A percentile compares a stretch with the other conserved stretches of the same genome.
Evolutionary conservation across 495 filamentous ascomycete species (phyloP).

Genomic region (Pseudevernia furfuracea): DNA sequence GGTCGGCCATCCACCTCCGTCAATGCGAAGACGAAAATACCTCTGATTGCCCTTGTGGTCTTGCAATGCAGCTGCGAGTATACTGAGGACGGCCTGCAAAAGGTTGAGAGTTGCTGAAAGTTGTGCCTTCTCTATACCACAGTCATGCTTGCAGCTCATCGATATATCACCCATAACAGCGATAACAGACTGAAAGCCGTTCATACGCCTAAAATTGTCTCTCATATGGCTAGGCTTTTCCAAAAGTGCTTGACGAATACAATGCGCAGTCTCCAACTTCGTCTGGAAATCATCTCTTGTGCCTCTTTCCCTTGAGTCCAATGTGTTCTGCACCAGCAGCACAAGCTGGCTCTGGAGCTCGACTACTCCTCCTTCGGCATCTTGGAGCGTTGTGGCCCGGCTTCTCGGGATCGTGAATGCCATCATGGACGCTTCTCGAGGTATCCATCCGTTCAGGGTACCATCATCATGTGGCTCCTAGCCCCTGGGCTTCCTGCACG

Average conservation of each 20-base stretch:
- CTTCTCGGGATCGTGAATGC: background rate
- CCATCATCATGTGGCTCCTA: slow-evolving; percentile 7
- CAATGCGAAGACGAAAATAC: slow-evolving; percentile 69
- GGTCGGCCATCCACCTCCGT: slow-evolving; percentile 69
- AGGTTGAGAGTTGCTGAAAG: slow-evolving; percentile 58
- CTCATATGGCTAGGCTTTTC: slow-evolving; percentile 45
- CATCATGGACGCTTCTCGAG: background rate
- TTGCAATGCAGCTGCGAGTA: slow-evolving; percentile 67
- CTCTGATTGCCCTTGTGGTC: slow-evolving; percentile 78
- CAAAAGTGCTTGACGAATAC: slow-evolving; percentile 50
- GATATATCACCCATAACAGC: slow-evolving; percentile 43
- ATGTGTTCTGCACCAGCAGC: slow-evolving; percentile 4
- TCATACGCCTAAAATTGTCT: slow-evolving; percentile 76
- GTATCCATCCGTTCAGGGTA: slow-evolving; percentile 4
- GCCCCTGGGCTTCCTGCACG: background rate
- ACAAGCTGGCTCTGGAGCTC: slow-evolving; percentile 22
- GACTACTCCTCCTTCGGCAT: slow-evolving; percentile 11
- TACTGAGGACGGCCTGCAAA: slow-evolving; percentile 59
- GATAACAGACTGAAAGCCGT: slow-evolving; percentile 71
- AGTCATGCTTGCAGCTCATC: slow-evolving; percentile 20
- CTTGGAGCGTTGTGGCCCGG: slow-evolving; percentile 20
- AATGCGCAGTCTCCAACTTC: slow-evolving; percentile 20
- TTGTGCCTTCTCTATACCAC: slow-evolving; percentile 47
- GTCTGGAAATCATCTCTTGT: slow-evolving; percentile 9
- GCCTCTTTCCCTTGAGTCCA: background rate